These are phyloP conservation scores for Hypoxylon sp. DNA, from an alignment of 2,329 filamentous ascomycete genomes.

Conservation along the genomic window DNA sequence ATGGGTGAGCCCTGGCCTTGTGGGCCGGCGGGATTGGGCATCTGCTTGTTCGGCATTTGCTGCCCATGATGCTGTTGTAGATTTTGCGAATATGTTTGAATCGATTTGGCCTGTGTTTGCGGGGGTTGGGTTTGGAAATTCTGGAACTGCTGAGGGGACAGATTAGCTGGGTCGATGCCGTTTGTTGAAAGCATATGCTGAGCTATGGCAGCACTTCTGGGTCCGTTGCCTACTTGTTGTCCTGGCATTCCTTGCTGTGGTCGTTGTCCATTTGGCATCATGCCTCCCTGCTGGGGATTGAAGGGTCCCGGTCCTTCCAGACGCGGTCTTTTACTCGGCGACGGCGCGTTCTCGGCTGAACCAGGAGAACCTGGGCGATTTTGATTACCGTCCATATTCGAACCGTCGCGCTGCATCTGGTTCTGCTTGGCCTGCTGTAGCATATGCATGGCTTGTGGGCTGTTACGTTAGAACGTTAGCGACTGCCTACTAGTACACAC, in stretches of 20 bases:
- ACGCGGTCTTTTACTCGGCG: conserved; percentile 90
- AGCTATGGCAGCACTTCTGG: conserved; percentile 60
- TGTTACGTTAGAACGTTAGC: conserved; percentile 54
- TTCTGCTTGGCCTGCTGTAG: conserved; percentile 77
- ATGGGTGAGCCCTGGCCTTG: conserved; percentile 86
- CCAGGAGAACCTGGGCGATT: conserved; percentile 86
- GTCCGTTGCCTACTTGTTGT: conserved; percentile 73
- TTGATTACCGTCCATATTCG: conserved; percentile 87
- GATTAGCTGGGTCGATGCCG: conserved; percentile 80
- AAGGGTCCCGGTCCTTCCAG: conserved; percentile 81
- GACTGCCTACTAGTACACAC: not conserved
- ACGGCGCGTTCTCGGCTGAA: conserved; percentile 88
- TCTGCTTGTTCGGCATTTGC: conserved; percentile 85
- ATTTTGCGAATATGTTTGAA: conserved; percentile 88
- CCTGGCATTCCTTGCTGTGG: conserved; percentile 77
- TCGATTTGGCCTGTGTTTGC: conserved; percentile 82
- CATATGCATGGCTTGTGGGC: conserved; percentile 79
- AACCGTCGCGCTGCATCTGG: conserved; percentile 90
- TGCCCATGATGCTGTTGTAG: conserved; percentile 85
- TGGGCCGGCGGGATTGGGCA: conserved; percentile 79
- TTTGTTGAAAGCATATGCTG: conserved; percentile 75
- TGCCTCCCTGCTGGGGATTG: conserved; percentile 77
- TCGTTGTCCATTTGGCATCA: conserved; percentile 82
- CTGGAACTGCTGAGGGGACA: conserved; percentile 84
- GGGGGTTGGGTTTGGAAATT: conserved; percentile 69